Conservation (phyloP, 306 rosid species). For the Arachis hypogaea region DNA sequence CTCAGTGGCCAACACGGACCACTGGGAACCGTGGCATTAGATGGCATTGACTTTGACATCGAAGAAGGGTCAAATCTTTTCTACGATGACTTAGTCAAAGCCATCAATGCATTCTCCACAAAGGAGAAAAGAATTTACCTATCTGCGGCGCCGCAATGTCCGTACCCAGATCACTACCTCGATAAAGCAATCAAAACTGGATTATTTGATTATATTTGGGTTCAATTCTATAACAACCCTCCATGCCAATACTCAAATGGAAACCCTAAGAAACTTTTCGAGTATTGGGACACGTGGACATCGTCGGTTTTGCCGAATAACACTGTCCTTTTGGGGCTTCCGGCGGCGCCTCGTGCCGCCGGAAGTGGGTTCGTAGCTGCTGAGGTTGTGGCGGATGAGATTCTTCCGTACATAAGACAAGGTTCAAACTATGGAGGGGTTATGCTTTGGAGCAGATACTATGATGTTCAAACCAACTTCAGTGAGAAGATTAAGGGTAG, state of each 20-base stretch:
- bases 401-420: not conserved
- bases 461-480: not conserved
- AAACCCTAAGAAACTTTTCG: too few species aligned
- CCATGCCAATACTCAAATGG: not conserved
- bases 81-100: not conserved
- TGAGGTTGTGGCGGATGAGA: not conserved
- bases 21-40: not conserved
- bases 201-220: too few species aligned
- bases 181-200: not conserved
- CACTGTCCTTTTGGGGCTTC: not conserved
- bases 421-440: not conserved
- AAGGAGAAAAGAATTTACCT: not conserved
- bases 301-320: not conserved
- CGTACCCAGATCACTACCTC: not conserved
- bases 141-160: not conserved
- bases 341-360: not conserved
- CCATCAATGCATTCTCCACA: not conserved
- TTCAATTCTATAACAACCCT: not conserved
- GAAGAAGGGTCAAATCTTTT: not conserved
- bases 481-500: not conserved
- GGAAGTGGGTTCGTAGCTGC: not conserved
- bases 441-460: not conserved
- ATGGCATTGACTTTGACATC: conserved; percentile 25
- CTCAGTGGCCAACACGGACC: conserved; percentile 12
- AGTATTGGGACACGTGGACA: not conserved